Conservation (phyloP, 805 yeast genomes). For the Grigorovia transvaalensis region DNA sequence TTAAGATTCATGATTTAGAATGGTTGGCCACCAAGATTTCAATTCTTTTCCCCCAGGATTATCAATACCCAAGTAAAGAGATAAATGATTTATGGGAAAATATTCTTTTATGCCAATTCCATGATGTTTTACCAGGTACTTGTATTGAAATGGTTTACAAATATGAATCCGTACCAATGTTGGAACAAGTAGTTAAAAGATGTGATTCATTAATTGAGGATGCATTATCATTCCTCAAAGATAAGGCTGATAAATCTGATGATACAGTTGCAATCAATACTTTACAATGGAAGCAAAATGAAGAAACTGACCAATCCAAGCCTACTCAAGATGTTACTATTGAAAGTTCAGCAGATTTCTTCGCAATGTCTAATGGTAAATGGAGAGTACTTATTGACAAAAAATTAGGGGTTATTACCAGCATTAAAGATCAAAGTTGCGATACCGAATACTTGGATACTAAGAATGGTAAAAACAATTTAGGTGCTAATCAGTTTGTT, state of each 20-base stretch:
- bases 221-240: conserved; percentile 38
- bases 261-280: conserved; percentile 31
- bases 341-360: background rate
- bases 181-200: conserved; percentile 43
- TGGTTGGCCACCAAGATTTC: conserved; percentile 72
- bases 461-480: conserved; percentile 40
- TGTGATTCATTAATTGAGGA: conserved; percentile 43
- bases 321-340: background rate
- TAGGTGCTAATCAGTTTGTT: conserved; percentile 73
- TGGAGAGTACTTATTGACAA: conserved; percentile 45
- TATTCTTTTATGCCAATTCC: conserved; percentile 84
- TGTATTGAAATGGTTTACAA: conserved; percentile 89
- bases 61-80: conserved; percentile 60
- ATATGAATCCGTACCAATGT: conserved; percentile 77
- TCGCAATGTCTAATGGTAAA: conserved; percentile 45
- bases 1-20: conserved; percentile 77
- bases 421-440: conserved; percentile 49
- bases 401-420: conserved; percentile 50
- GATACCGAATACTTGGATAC: conserved; percentile 59
- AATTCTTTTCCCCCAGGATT: conserved; percentile 34
- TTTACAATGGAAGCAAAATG: conserved; percentile 43
- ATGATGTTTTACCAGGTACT: conserved; percentile 96
- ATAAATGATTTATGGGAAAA: conserved; percentile 78
- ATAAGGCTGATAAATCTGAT: conserved; percentile 6
- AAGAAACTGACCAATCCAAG: background rate